These are phyloP conservation scores for Eudorina sp. DNA, from an alignment of 139 green algal genomes.

Conservation along the genomic window DNA sequence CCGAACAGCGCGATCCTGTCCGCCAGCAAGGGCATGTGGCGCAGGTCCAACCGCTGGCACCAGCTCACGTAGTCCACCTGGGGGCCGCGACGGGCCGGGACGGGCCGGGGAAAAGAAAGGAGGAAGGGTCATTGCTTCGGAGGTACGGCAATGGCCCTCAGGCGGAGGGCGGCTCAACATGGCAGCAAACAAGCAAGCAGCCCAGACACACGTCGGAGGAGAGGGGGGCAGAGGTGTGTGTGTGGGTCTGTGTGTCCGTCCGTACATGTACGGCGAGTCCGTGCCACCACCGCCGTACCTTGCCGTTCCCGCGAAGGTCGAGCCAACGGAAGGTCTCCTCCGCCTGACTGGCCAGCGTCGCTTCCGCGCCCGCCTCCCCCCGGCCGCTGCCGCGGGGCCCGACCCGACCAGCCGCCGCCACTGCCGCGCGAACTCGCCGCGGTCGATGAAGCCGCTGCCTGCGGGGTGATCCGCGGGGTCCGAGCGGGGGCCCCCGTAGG, in stretches of 20 bases:
- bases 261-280: no score
- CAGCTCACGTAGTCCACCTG: slow-evolving; percentile 78
- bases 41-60: slow-evolving; percentile 56
- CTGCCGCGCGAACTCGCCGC: slow-evolving; percentile 32
- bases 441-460: slow-evolving; percentile 53
- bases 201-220: no score
- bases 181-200: no score
- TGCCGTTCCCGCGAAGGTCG: background rate
- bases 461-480: no score
- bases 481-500: no score
- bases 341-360: background rate
- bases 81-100: background rate
- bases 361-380: background rate
- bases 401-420: slow-evolving; percentile 37
- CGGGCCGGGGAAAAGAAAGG: background rate
- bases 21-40: slow-evolving; percentile 37
- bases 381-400: background rate
- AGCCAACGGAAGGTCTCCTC: slow-evolving; percentile 36
- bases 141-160: no score
- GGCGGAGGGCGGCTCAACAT: no score
- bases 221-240: no score
- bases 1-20: slow-evolving; percentile 16
- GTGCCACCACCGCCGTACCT: no score
- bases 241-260: no score
- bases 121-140: no score